Conservation (phyloP, 2,329 filamentous ascomycete species). For the Torrubiella hemipterigena region DNA sequence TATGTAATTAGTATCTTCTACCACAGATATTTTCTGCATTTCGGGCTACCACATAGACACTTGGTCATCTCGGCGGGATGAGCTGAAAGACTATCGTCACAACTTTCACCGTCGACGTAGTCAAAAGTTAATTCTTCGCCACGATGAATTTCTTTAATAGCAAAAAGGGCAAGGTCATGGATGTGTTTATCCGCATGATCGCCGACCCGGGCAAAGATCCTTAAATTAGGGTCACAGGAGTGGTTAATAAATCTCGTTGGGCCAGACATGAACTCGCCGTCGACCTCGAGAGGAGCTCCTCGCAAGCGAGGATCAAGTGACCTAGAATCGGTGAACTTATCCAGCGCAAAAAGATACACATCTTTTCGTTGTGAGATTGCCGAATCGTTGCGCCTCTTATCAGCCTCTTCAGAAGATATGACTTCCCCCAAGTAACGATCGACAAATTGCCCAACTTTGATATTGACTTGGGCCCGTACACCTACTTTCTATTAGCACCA, state of each 20-base stretch:
- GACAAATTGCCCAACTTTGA: conserved; percentile 65
- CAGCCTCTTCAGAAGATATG: conserved; percentile 52
- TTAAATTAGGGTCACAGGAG: conserved; percentile 65
- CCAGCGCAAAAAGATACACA: conserved; percentile 68
- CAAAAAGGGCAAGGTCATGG: conserved; percentile 69
- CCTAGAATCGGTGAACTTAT: conserved; percentile 58
- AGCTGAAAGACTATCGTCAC: conserved; percentile 29
- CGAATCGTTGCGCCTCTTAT: conserved; percentile 46
- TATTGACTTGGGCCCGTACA: conserved; percentile 50
- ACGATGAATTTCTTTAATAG: conserved; percentile 50
- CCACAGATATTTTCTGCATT: conserved; percentile 63
- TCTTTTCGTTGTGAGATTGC: conserved; percentile 52
- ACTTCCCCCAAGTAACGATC: conserved; percentile 68
- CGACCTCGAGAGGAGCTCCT: conserved; percentile 46
- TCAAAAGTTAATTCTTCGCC: conserved; percentile 69
- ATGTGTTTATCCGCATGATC: conserved; percentile 64
- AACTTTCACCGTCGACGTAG: conserved; percentile 56
- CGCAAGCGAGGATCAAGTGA: conserved; percentile 44
- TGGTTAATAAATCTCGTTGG: conserved; percentile 78
- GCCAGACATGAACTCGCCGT: conserved; percentile 66
- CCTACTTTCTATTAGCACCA: conserved; percentile 24
- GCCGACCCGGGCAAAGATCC: conserved; percentile 68
- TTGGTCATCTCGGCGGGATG: conserved; percentile 35
- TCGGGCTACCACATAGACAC: conserved; percentile 51
- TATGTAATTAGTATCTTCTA: conserved; percentile 14